phyloP scores from a whole-genome alignment of 2,329 filamentous ascomycete genomes.

The Epichloe scottii region DNA sequence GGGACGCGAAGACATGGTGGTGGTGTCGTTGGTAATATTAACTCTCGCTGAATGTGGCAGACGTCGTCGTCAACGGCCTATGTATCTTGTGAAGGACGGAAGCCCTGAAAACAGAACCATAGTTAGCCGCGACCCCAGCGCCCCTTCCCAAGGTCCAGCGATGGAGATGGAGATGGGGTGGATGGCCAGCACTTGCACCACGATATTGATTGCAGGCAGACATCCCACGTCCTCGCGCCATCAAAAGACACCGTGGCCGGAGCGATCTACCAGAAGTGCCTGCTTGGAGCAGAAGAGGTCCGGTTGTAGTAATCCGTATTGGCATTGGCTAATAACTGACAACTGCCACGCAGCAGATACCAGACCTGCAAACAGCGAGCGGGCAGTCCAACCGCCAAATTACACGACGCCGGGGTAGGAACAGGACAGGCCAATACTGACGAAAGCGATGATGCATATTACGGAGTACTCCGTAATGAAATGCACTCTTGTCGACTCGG shows the following conservation, averaged over 20 bases:
- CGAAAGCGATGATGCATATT: neutral
- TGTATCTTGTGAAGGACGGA: neutral
- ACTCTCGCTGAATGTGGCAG: neutral
- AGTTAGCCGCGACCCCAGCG: neutral
- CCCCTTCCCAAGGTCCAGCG: neutral
- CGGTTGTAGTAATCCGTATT: no score
- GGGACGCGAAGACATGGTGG: neutral
- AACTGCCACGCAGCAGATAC: neutral
- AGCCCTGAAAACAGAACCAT: neutral
- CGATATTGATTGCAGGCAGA: no score
- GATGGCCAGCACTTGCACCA: neutral
- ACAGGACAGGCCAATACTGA: neutral
- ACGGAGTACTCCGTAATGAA: no score
- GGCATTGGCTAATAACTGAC: neutral
- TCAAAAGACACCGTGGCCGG: no score
- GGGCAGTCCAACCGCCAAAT: neutral
- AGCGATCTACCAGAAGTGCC: no score
- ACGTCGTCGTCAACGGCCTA: neutral
- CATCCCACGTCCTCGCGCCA: no score
- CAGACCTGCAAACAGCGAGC: neutral
- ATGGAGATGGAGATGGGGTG: neutral
- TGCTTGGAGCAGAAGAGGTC: no score
- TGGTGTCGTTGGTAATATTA: neutral
- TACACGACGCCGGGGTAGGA: neutral
- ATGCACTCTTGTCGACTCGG: constrained; percentile 4